Conservation (phyloP, 345 rosid genomes). For the Eucalyptus polyanthemos region DNA sequence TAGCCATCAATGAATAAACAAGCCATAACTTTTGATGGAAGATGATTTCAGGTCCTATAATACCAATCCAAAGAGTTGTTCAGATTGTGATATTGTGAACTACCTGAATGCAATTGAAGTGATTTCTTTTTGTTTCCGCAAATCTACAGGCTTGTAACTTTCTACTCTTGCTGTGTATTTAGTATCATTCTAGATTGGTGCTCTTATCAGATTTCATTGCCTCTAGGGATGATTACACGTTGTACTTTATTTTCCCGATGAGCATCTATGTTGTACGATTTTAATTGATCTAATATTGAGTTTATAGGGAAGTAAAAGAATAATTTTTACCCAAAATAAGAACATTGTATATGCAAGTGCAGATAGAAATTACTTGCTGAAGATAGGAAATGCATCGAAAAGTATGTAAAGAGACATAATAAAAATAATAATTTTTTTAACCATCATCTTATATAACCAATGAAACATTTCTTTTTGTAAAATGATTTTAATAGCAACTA, state of each 20-base stretch:
- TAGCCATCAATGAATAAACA: not conserved
- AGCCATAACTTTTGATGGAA: not conserved
- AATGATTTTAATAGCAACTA: too few species aligned
- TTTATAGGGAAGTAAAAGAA: too few species aligned
- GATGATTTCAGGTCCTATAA: accelerated
- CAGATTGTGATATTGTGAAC: not conserved
- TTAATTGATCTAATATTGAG: too few species aligned
- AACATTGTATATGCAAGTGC: not conserved
- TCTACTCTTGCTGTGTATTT: not conserved
- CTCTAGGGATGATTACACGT: too few species aligned
- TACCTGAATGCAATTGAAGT: not conserved
- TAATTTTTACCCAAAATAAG: not conserved
- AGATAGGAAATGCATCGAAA: not conserved
- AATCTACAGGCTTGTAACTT: accelerated
- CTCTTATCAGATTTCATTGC: too few species aligned
- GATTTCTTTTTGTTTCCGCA: not conserved
- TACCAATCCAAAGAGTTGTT: not conserved
- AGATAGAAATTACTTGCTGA: not conserved
- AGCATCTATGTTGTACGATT: too few species aligned
- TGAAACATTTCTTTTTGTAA: too few species aligned
- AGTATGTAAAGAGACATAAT: not conserved
- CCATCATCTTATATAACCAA: too few species aligned
- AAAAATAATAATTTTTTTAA: not conserved
- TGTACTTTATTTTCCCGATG: too few species aligned
- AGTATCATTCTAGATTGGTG: not conserved